Evolutionary conservation across 306 rosid genomes (phyloP), one percentile per base, ranked within the genome.

Genomic region (Delonix regia): DNA sequence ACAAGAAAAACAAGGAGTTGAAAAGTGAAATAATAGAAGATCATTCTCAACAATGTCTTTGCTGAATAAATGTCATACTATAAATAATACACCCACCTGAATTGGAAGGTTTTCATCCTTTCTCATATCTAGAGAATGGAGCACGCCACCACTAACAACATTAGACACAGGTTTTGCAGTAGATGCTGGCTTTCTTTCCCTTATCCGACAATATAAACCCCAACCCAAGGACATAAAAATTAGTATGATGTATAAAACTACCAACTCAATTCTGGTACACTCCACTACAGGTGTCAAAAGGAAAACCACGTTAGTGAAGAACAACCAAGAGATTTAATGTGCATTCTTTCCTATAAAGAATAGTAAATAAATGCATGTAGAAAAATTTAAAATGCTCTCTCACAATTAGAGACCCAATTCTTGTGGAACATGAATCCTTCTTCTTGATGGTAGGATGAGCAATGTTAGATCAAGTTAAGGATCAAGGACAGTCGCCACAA

Each of bases 401-500:
- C 88, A 93, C 99, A 90, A 80, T 90, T 67, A 95, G 76, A 41
- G 94, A 89, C 73, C 99, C 97, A 74, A 93, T 71, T 91, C 75
- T 91, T 69, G 91, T 77, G 9, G 90, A 87, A 80, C 99, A 95
- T 36, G 98, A 86, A 84, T 85, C 86, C 65, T 33, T 75, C 77
- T 86, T 84, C 33, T 25, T 52, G 71, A 83, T 76, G 87, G 84
- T 83, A 12, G 94, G 78, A 78, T 90, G 75, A 74, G 82, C 89
- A 69, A 95, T 84, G 73, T 72, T 84, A 36, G 96, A 83, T 79
- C 99, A 95, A 75, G 83, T 90, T 41, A 93, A 85, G 65, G 99
- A 85, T 52, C 90, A 86, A 75, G 97, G 97, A 69, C 99, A 95
- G 85, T 93, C 99, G 64, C 99, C 98, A 78, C 99, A 95, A 74